Conservation (phyloP, 495 filamentous ascomycete species). For the Sporormia fimetaria region DNA sequence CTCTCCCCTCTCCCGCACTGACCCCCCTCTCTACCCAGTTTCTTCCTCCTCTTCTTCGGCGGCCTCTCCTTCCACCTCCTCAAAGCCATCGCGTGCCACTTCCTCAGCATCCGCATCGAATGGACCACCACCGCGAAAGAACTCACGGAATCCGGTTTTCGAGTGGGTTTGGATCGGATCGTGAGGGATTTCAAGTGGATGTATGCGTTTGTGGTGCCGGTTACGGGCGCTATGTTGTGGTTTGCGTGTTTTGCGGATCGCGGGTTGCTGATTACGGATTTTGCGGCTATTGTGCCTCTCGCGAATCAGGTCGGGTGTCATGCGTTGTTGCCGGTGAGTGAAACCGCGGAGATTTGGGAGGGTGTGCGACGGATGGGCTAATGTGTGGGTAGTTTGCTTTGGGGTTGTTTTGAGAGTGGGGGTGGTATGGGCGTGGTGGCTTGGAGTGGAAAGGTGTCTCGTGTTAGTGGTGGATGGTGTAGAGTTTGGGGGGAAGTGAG, state of each 20-base stretch:
- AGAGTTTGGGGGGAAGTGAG: too few relatives aligned
- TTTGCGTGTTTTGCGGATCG: constrained; percentile 27
- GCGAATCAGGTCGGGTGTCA: constrained; percentile 32
- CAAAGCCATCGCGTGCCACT: constrained; percentile 56
- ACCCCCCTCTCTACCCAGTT: constrained; percentile 9
- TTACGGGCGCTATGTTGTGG: constrained; percentile 32
- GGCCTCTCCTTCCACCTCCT: constrained; percentile 58
- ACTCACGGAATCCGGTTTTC: constrained; percentile 27
- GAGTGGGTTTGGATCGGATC: constrained; percentile 29
- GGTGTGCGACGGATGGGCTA: neutral
- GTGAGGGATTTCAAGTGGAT: constrained; percentile 32
- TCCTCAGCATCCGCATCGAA: constrained; percentile 63
- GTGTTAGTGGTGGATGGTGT: too few relatives aligned
- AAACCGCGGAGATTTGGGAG: too few relatives aligned
- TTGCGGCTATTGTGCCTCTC: constrained; percentile 33
- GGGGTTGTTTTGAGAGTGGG: constrained; percentile 12
- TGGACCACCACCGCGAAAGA: constrained; percentile 65
- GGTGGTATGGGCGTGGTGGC: too few relatives aligned
- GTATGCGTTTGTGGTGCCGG: constrained; percentile 29
- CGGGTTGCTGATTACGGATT: constrained; percentile 33
- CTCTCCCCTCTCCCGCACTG: neutral
- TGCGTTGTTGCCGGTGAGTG: constrained; percentile 23
- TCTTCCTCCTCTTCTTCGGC: constrained; percentile 59
- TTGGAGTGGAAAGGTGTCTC: too few relatives aligned
- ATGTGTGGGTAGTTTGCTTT: constrained; percentile 10